phyloP scores from a whole-genome alignment of 2,329 filamentous ascomycete species.

The Trichoderma harzianum region DNA sequence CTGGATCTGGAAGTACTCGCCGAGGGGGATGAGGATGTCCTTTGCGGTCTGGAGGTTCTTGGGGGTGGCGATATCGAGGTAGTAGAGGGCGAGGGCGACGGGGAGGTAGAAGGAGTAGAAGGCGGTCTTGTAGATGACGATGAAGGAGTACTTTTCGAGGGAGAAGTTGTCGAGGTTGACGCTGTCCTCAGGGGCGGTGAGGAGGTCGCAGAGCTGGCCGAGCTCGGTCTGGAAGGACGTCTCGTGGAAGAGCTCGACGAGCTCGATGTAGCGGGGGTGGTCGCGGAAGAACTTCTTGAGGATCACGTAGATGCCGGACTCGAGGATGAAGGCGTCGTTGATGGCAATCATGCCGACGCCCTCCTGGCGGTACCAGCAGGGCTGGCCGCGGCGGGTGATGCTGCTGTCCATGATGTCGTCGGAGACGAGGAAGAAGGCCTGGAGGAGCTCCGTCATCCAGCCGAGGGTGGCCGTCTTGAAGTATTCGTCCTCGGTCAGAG shows the following conservation, averaged over 20 bases:
- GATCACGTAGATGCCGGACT: slow-evolving; percentile 82
- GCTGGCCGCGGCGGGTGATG: slow-evolving; percentile 88
- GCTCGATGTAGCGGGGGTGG: slow-evolving; percentile 83
- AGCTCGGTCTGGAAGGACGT: slow-evolving; percentile 90
- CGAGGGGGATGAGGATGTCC: slow-evolving; percentile 92
- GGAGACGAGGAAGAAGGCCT: slow-evolving; percentile 97
- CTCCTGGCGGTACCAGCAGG: slow-evolving; percentile 93
- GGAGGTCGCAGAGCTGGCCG: slow-evolving; percentile 88
- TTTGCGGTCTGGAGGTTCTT: slow-evolving; percentile 86
- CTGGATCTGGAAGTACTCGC: slow-evolving; percentile 98
- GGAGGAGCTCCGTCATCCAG: slow-evolving; percentile 97
- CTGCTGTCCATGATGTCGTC: slow-evolving; percentile 98
- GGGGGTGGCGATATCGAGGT: slow-evolving; percentile 78
- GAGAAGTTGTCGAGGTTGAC: slow-evolving; percentile 95
- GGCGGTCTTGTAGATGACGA: slow-evolving; percentile 98
- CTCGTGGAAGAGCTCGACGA: slow-evolving; percentile 96
- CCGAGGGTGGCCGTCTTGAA: slow-evolving; percentile 84
- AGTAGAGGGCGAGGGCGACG: slow-evolving; percentile 83
- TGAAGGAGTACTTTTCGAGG: slow-evolving; percentile 93
- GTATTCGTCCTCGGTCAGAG: slow-evolving; percentile 78
- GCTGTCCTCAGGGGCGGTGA: slow-evolving; percentile 91
- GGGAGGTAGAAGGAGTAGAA: slow-evolving; percentile 99
- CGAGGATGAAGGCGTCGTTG: slow-evolving; percentile 97
- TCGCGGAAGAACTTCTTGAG: slow-evolving; percentile 91
- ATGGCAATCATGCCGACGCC: slow-evolving; percentile 94